Evolutionary conservation across 768 basidiomycete species (phyloP).

Genomic region (Tulasnella sp.): DNA sequence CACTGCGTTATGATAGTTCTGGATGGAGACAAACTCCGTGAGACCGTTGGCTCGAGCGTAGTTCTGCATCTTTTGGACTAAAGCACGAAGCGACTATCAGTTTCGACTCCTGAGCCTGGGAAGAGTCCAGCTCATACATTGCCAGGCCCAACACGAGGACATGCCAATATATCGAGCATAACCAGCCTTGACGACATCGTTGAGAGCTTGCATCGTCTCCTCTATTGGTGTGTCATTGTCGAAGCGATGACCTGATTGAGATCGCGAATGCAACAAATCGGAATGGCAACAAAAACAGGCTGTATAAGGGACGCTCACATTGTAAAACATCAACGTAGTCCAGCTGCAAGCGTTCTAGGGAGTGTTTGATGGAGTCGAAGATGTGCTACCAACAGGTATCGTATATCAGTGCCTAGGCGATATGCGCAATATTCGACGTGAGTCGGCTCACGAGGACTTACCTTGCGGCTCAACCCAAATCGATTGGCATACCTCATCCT

Average conservation of each 20-base stretch:
- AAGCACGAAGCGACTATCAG: background rate
- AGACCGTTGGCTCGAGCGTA: slow-evolving; percentile 4
- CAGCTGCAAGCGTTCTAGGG: slow-evolving; percentile 29
- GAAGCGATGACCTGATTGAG: slow-evolving; percentile 33
- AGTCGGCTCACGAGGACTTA: slow-evolving; percentile 25
- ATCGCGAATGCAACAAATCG: background rate
- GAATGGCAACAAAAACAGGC: background rate
- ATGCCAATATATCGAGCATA: slow-evolving; percentile 38
- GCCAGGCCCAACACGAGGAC: slow-evolving; percentile 30
- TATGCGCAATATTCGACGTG: background rate
- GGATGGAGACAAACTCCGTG: slow-evolving; percentile 9
- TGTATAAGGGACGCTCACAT: slow-evolving; percentile 19
- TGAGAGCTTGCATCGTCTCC: slow-evolving; percentile 41
- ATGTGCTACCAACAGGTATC: slow-evolving; percentile 27
- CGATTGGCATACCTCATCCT: slow-evolving; percentile 24
- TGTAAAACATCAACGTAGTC: slow-evolving; percentile 36
- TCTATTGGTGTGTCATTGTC: slow-evolving; percentile 41
- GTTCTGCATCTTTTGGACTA: slow-evolving; percentile 16
- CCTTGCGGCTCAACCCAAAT: slow-evolving; percentile 25
- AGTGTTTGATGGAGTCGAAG: slow-evolving; percentile 31
- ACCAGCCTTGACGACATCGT: slow-evolving; percentile 40
- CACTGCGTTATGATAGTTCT: slow-evolving; percentile 7
- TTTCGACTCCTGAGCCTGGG: background rate
- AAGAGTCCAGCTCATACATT: slow-evolving; percentile 8
- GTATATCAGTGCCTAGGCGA: no score